phyloP scores from a whole-genome alignment of 495 filamentous ascomycete species.

The Penicillium canescens region DNA sequence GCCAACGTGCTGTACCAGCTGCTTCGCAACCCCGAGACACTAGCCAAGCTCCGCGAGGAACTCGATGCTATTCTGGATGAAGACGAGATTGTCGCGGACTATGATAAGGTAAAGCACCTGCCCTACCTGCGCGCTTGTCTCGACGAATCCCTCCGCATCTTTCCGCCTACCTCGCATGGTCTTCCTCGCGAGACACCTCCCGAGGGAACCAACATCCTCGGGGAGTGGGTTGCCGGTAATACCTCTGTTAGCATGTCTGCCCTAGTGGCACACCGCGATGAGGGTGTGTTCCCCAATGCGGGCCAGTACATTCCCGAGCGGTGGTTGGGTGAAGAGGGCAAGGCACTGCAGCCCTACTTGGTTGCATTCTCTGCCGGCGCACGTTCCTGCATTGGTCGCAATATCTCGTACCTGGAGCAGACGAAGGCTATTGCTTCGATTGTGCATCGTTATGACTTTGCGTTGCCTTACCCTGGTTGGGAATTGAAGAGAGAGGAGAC shows the following conservation, averaged over 20 bases:
- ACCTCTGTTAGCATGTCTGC: constrained; percentile 36
- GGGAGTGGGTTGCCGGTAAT: constrained; percentile 38
- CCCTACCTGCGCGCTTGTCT: constrained; percentile 47
- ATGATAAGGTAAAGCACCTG: constrained; percentile 44
- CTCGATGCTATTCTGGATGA: constrained; percentile 47
- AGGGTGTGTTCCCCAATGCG: constrained; percentile 30
- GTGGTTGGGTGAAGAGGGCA: constrained; percentile 38
- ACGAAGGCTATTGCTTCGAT: constrained; percentile 40
- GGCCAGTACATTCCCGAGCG: constrained; percentile 38
- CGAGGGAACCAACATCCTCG: constrained; percentile 38
- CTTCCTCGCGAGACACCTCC: constrained; percentile 38
- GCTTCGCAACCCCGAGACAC: constrained; percentile 48
- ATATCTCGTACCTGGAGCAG: constrained; percentile 48
- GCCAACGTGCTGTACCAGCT: constrained; percentile 56
- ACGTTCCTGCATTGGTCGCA: constrained; percentile 46
- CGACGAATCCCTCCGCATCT: constrained; percentile 48
- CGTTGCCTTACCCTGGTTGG: constrained; percentile 37
- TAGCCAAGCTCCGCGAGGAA: constrained; percentile 57
- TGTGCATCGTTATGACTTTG: constrained; percentile 47
- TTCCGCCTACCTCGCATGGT: constrained; percentile 37
- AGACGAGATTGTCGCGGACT: constrained; percentile 40
- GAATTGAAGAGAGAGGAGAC: constrained; percentile 39
- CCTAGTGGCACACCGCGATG: constrained; percentile 32
- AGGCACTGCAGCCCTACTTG: constrained; percentile 43
- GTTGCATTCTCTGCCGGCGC: constrained; percentile 44